Evolutionary conservation across 441 rosid species (phyloP), one percentile per base, ranked within the genome.

Genomic region (Syzygium malaccense): DNA sequence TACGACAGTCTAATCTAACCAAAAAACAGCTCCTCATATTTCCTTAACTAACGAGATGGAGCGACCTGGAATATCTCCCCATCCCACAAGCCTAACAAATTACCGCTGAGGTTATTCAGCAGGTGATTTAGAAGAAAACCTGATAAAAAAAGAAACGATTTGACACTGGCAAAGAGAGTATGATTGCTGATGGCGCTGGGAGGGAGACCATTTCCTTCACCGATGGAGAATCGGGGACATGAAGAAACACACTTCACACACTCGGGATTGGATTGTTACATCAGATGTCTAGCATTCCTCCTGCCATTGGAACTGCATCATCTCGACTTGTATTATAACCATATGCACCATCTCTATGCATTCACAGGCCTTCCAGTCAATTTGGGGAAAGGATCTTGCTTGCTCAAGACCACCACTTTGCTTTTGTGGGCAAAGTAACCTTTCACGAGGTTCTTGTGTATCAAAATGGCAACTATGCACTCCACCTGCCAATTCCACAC

Each of bases 391-490:
- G 98, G 98, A 90, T 96, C 99, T 91, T 96, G 98, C 94, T 98
- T 96, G 95, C 99, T 98, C 93, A 98, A 91, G 51, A 95, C 99
- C 58, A 96, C 96, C 85, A 98, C 99, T 91, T 97, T 96, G 92
- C 98, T 98, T 92, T 97, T 97, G 93, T 97, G 98, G 14, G 99
- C 98, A 75, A 96, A 96, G 92, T 95, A 97, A 14, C 98, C 98
- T 89, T 96, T 98, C 88, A 95, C 91, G 14, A 96, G 98, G 92
- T 97, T 97, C 93, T 96, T 98, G 97, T 95, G 91, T 89, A 97
- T 97, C 88, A 97, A 89, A 53, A 96, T 97, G 88, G 97, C 94
- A 93, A 97, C 95, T 88, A 97, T 95, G 88, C 99, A 97, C 91
- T 98, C 99, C 92, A 95, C 98, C 99, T 96, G 92, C 92, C 89